Conservation (phyloP, 202 grass and related monocot species). For the Hordeum pubiflorum region DNA sequence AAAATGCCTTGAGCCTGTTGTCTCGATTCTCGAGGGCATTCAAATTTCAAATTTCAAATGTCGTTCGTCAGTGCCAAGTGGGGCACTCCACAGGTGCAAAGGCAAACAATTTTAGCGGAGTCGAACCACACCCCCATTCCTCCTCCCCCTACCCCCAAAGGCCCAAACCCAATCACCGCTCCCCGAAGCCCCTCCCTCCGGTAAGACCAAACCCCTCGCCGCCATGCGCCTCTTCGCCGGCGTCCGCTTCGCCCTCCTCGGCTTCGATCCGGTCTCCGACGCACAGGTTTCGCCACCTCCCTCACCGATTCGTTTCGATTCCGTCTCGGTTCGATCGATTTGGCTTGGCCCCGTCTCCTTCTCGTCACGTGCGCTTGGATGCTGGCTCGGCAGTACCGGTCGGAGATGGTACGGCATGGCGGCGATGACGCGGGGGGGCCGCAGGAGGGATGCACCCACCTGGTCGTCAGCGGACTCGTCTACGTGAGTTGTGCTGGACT, state of each 20-base stretch:
- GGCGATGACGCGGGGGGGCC: slow-evolving; percentile 26
- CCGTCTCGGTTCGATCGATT: neutral
- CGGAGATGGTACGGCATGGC: slow-evolving; percentile 43
- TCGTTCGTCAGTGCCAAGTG: neutral
- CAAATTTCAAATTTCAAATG: too few relatives aligned
- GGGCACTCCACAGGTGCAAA: neutral
- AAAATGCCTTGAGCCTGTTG: too few relatives aligned
- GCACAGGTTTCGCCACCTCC: slow-evolving; percentile 30
- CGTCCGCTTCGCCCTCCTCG: slow-evolving; percentile 63
- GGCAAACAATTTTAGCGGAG: neutral
- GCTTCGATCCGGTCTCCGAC: slow-evolving; percentile 58
- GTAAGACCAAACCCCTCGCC: neutral
- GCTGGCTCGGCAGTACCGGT: slow-evolving; percentile 31
- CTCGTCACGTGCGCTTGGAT: neutral
- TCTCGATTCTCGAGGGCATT: too few relatives aligned
- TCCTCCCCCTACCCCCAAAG: too few relatives aligned
- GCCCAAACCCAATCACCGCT: neutral
- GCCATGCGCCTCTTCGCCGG: slow-evolving; percentile 39
- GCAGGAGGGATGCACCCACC: slow-evolving; percentile 43
- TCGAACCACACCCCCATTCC: neutral
- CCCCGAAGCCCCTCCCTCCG: neutral
- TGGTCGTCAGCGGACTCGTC: slow-evolving; percentile 40
- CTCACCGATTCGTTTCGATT: neutral
- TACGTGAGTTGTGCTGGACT: slow-evolving; percentile 30
- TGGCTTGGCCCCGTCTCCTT: neutral